Evolutionary conservation across 495 filamentous ascomycete species (phyloP).

Genomic region (Penicillium chermesinum): DNA sequence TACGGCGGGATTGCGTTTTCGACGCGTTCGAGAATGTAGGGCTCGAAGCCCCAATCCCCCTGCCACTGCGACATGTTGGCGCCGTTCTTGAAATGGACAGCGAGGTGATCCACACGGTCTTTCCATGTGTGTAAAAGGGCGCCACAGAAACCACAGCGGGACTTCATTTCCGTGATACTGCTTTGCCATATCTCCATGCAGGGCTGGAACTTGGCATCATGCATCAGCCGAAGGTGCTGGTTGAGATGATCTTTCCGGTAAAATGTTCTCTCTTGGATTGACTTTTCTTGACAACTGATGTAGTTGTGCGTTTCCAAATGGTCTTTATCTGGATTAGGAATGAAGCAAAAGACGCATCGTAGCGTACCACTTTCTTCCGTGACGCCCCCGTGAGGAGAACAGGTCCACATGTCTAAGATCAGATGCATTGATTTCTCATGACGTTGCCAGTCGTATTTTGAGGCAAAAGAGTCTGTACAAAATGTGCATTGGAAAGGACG

Average conservation of each 20-base stretch:
- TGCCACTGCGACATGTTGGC: slow-evolving; percentile 71
- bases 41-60: slow-evolving; percentile 76
- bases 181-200: slow-evolving; percentile 78
- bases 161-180: slow-evolving; percentile 62
- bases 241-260: slow-evolving; percentile 86
- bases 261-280: slow-evolving; percentile 68
- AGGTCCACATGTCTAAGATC: slow-evolving; percentile 83
- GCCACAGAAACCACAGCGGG: slow-evolving; percentile 70
- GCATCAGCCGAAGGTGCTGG: slow-evolving; percentile 78
- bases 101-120: slow-evolving; percentile 64
- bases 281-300: slow-evolving; percentile 67
- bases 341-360: slow-evolving; percentile 70
- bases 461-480: slow-evolving; percentile 80
- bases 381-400: slow-evolving; percentile 55
- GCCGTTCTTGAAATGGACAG: slow-evolving; percentile 68
- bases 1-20: slow-evolving; percentile 69
- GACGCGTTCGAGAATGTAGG: slow-evolving; percentile 58
- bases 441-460: slow-evolving; percentile 88
- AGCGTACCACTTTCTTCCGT: slow-evolving; percentile 33
- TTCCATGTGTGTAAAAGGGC: slow-evolving; percentile 65
- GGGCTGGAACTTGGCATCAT: slow-evolving; percentile 62
- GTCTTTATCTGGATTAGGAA: slow-evolving; percentile 57
- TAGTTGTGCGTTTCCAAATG: slow-evolving; percentile 76
- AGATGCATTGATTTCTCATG: slow-evolving; percentile 86
- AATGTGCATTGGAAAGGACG: slow-evolving; percentile 84